Percentiles rank a stretch among this genome's conserved stretches.
These are phyloP conservation scores for Candida nemodendra DNA, from an alignment of 805 yeast genomes.

Conservation along the genomic window DNA sequence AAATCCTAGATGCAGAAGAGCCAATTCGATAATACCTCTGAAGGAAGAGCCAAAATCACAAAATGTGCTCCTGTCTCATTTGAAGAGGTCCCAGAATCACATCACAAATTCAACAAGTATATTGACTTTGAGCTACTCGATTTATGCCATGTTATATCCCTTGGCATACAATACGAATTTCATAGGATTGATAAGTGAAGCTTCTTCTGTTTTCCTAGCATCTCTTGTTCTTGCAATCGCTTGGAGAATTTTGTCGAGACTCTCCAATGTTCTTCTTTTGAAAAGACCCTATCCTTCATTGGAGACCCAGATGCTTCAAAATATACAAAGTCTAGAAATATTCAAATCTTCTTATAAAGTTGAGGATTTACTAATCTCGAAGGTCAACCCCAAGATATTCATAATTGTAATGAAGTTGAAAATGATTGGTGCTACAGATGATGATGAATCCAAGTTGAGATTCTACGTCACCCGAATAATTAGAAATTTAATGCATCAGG, in stretches of 20 bases:
- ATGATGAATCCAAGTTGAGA: slow-evolving; percentile 60
- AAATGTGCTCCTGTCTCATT: slow-evolving; percentile 1
- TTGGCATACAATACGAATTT: slow-evolving; percentile 19
- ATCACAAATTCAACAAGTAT: slow-evolving; percentile 42
- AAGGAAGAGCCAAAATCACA: slow-evolving; percentile 22
- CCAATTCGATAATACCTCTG: slow-evolving; percentile 26
- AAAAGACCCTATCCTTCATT: slow-evolving; percentile 48
- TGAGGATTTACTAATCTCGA: slow-evolving; percentile 51
- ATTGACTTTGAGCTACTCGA: slow-evolving; percentile 37
- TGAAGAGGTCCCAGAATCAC: slow-evolving; percentile 17
- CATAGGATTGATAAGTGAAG: slow-evolving; percentile 22
- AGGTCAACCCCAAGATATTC: slow-evolving; percentile 60
- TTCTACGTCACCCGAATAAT: slow-evolving; percentile 48
- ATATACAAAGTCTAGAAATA: slow-evolving; percentile 46
- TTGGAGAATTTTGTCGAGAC: slow-evolving; percentile 42
- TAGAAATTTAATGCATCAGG: slow-evolving; percentile 31
- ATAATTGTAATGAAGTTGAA: slow-evolving; percentile 53
- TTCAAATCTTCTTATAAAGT: slow-evolving; percentile 52
- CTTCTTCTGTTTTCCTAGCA: slow-evolving; percentile 28
- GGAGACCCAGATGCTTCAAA: slow-evolving; percentile 39
- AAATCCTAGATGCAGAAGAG: slow-evolving; percentile 21
- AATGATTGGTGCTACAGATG: slow-evolving; percentile 71
- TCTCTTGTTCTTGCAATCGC: slow-evolving; percentile 24
- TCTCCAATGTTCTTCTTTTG: slow-evolving; percentile 53
- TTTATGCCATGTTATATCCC: slow-evolving; percentile 32